Percentiles rank a stretch among this genome's conserved stretches.
phyloP scores from a whole-genome alignment of 176 grass and related monocot species.

The Zea luxurians region DNA sequence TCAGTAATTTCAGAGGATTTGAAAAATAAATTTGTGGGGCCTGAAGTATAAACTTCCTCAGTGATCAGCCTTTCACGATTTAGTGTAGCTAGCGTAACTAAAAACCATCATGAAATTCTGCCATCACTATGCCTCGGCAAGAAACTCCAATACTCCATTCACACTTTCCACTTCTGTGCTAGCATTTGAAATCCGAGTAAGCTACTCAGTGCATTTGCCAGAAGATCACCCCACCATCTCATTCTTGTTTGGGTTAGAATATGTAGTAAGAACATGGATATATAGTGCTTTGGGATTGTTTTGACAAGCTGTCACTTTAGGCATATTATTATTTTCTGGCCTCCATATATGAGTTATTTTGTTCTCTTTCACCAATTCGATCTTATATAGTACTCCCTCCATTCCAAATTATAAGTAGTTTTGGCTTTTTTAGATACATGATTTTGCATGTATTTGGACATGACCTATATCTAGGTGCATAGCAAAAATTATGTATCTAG shows the following conservation, averaged over 20 bases:
- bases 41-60: neutral
- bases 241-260: neutral
- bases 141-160: conserved; percentile 8
- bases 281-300: neutral
- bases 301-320: neutral
- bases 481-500: too few species aligned
- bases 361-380: conserved; percentile 1
- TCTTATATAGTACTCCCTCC: neutral
- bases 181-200: neutral
- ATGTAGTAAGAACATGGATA: neutral
- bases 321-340: neutral
- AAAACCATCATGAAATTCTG: neutral
- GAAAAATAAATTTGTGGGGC: conserved; percentile 12
- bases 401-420: too few species aligned
- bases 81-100: neutral
- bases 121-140: neutral
- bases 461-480: too few species aligned
- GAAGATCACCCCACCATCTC: neutral
- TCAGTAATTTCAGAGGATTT: conserved; percentile 10
- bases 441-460: too few species aligned
- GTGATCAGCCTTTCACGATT: neutral
- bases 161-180: conserved; percentile 11
- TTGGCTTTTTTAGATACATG: too few species aligned
- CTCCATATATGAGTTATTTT: neutral
- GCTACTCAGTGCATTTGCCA: conserved; percentile 6